Conservation (phyloP, 2,329 filamentous ascomycete genomes). For the Grosmannia serpens region DNA sequence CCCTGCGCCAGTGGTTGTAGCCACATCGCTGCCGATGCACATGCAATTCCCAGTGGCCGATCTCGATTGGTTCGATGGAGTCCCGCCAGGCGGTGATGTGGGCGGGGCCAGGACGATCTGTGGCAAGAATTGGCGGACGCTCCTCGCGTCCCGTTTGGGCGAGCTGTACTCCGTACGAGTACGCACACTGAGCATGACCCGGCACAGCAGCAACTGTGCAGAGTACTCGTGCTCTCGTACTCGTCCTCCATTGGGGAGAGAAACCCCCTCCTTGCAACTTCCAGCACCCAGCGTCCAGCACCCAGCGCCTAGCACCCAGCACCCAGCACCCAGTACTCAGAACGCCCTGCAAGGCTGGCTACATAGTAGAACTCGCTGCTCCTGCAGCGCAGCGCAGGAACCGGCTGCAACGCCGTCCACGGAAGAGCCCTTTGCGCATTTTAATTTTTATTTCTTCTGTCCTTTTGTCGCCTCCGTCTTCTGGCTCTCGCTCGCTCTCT, state of each 20-base stretch:
- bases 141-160: background rate
- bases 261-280: background rate
- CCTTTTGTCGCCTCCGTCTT: background rate
- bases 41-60: background rate
- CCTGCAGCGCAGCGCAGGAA: background rate
- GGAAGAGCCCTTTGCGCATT: background rate
- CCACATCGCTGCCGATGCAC: background rate
- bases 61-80: constrained; percentile 1
- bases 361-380: background rate
- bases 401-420: background rate
- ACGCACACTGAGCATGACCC: background rate
- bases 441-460: background rate
- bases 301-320: no score
- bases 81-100: background rate
- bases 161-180: background rate
- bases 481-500: background rate
- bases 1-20: background rate
- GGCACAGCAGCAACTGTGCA: no score
- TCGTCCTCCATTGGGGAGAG: background rate
- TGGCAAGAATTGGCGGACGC: background rate
- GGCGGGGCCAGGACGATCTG: background rate
- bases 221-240: background rate
- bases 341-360: background rate
- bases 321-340: background rate
- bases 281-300: no score